These are phyloP conservation scores for Neolentinus lepideus DNA, from an alignment of 1,284 basidiomycete species.

Conservation along the genomic window DNA sequence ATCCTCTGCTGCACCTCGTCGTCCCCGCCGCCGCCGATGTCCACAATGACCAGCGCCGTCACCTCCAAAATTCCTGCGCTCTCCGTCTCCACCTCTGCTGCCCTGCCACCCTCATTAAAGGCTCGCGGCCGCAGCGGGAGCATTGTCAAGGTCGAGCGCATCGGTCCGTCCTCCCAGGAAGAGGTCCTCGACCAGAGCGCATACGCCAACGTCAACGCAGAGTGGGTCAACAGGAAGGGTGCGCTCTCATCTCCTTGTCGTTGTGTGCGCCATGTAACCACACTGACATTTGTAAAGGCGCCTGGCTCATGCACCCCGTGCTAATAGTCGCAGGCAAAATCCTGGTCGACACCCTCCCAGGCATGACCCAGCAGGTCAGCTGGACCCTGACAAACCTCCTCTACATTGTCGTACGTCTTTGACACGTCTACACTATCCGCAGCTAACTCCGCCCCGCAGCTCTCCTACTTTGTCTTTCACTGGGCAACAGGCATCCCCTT, in stretches of 20 bases:
- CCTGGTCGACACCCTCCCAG: conserved; percentile 89
- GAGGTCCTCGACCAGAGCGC: conserved; percentile 77
- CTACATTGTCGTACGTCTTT: conserved; percentile 78
- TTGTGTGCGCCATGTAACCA: background rate
- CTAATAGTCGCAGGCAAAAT: conserved; percentile 90
- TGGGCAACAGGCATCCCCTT: conserved; percentile 97
- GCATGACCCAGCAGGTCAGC: conserved; percentile 89
- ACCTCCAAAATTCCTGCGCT: background rate
- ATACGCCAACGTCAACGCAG: conserved; percentile 89
- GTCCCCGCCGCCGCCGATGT: background rate
- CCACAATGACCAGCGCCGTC: background rate
- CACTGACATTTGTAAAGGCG: conserved; percentile 45
- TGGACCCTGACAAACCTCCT: conserved; percentile 94
- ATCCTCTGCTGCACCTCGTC: background rate
- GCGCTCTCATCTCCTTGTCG: background rate
- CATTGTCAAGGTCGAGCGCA: conserved; percentile 84
- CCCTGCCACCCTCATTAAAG: conserved; percentile 19
- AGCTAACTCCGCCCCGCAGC: conserved; percentile 36
- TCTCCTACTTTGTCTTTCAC: conserved; percentile 98
- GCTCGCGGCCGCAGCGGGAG: conserved; percentile 70
- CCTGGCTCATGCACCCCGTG: conserved; percentile 96
- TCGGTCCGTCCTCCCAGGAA: conserved; percentile 73
- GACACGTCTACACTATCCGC: background rate
- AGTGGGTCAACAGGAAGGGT: conserved; percentile 94
- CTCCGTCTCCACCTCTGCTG: background rate